Base-by-base conservation (phyloP, 176 grass and related monocot genomes). In the Oryza glaberrima region DNA sequence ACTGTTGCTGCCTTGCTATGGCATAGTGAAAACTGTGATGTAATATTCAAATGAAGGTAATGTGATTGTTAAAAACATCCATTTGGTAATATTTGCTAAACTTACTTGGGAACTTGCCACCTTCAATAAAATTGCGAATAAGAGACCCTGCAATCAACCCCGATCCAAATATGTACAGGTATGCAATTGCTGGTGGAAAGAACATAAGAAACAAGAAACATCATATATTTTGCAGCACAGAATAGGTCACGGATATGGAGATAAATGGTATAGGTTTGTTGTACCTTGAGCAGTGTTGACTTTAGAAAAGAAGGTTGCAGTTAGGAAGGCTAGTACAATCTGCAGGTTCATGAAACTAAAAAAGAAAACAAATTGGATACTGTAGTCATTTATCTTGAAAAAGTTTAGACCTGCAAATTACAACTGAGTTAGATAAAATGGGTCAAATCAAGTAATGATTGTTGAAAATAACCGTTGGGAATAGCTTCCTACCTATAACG, bases 281-380 rank as follows among this genome's bases (percentile, higher is more conserved):
- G 83, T 67, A 95, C 96, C 89, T 85, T 92, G 94, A 84, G 93
- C 93, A 72, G 89, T 92, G 72, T 95, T 98, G 69, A 94, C 93
- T 80, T 87, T 80, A 1, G 81, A 90, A 88, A 98, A 98, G 78
- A 94, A 94, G 23, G 89, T 61, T 80, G 96, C 88, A 52, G 81
- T 70, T 61, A 98, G 77, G 72, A 98, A 94, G n/a, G 89, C 90
- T 60, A 95, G 65, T 72, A 85, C 91, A 82, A 98, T 98, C 89
- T 98, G 96, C 81, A 98, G 85, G 68, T 95, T 98, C 83, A 95
- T 87, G 89, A 90, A 94, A 80, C 94, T 79, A 83, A 95, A 92
- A 88, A 94, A 92, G 87, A 98, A 95, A 52, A 98, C 89, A 72
- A 91, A 87, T 78, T 98, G 93, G 75, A 98, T 90, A 80, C 96